Evolutionary conservation across 257 asterid genomes (phyloP).

Genomic region (Cruciata laevipes): DNA sequence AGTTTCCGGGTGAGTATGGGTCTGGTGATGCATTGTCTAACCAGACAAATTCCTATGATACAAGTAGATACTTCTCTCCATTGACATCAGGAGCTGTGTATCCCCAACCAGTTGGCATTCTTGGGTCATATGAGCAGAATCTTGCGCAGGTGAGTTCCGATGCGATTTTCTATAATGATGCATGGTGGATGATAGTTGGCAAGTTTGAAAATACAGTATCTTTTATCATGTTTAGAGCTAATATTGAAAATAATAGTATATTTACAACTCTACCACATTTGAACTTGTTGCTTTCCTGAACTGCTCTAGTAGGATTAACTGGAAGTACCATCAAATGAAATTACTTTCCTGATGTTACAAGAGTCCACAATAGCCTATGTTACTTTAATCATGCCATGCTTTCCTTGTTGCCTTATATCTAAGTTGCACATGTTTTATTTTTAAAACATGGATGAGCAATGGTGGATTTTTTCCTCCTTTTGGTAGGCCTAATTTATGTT

Average conservation of each 20-base stretch:
- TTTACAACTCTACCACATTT: background rate
- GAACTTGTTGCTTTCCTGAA: background rate
- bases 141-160: constrained; percentile 65
- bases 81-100: constrained; percentile 71
- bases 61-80: constrained; percentile 74
- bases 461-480: background rate
- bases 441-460: background rate
- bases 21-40: constrained; percentile 58
- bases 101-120: constrained; percentile 81
- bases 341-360: background rate
- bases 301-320: background rate
- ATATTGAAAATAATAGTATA: background rate
- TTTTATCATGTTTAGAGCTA: background rate
- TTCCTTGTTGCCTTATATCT: background rate
- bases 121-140: constrained; percentile 90
- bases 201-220: background rate
- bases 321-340: background rate
- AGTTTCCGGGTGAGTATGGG: constrained; percentile 71
- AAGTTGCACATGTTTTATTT: background rate
- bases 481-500: background rate
- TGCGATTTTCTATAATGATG: background rate
- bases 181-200: background rate
- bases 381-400: background rate
- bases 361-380: background rate
- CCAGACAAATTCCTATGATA: constrained; percentile 55